Conservation (phyloP, 2,329 filamentous ascomycete genomes). For the Ustulina deusta region DNA sequence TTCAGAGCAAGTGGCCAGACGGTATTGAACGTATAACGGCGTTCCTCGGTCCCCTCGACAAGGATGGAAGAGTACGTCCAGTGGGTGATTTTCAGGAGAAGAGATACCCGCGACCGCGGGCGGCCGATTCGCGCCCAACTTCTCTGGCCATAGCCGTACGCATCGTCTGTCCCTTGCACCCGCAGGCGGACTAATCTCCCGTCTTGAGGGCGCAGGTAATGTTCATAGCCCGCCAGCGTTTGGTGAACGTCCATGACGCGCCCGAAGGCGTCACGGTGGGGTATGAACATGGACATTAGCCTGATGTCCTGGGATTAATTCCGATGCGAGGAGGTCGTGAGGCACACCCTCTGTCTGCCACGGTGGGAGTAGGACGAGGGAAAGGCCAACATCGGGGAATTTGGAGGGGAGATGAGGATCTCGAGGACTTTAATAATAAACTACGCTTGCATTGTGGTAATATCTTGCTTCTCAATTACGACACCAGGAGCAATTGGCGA, state of each 20-base stretch:
- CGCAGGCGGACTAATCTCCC: slow-evolving; percentile 13
- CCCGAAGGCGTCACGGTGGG: slow-evolving; percentile 28
- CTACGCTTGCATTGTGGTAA: no score
- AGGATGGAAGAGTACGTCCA: slow-evolving; percentile 34
- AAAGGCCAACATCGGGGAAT: no score
- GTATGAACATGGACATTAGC: no score
- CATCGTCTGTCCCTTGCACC: slow-evolving; percentile 20
- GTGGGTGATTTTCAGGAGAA: slow-evolving; percentile 18
- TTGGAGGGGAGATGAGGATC: no score
- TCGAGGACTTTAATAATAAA: no score
- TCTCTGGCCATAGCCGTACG: slow-evolving; percentile 12
- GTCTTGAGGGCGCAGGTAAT: slow-evolving; percentile 21
- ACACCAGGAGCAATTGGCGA: no score
- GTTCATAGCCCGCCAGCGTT: neutral
- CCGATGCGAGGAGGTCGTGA: no score
- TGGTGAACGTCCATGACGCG: slow-evolving; percentile 8
- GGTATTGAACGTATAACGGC: neutral
- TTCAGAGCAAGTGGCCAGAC: slow-evolving; percentile 5
- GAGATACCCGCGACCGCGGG: slow-evolving; percentile 13
- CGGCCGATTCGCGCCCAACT: slow-evolving; percentile 22
- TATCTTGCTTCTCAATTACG: no score
- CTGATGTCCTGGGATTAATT: no score
- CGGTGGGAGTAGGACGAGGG: no score
- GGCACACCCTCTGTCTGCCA: no score
- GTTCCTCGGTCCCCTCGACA: slow-evolving; percentile 23